Percentiles rank a stretch among this genome's conserved stretches.
These are phyloP conservation scores for Cercospora sp. DNA, from an alignment of 2,329 filamentous ascomycete species.

Conservation along the genomic window DNA sequence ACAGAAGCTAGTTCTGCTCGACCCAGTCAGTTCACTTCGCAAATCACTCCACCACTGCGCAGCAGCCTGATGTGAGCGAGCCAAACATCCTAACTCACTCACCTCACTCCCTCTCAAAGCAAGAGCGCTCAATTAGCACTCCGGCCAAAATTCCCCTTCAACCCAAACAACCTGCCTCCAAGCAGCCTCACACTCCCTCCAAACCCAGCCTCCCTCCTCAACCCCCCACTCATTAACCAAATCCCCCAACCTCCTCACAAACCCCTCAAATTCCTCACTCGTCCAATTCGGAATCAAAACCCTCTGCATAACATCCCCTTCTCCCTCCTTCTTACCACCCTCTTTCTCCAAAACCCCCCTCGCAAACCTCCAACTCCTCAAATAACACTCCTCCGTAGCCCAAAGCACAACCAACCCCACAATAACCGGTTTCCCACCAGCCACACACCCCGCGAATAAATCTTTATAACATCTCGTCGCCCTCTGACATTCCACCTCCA, in stretches of 20 bases:
- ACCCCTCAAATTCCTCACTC: constrained; percentile 49
- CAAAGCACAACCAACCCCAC: constrained; percentile 71
- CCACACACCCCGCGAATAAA: constrained; percentile 59
- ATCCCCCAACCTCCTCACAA: constrained; percentile 48
- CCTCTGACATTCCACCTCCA: constrained; percentile 20
- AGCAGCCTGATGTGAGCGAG: too few species aligned
- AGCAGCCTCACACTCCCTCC: constrained; percentile 51
- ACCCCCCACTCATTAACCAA: constrained; percentile 45
- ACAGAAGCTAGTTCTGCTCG: too few species aligned
- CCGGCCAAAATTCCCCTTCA: constrained; percentile 52
- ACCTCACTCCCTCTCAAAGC: too few species aligned
- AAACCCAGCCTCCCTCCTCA: constrained; percentile 47
- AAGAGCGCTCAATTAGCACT: constrained; percentile 17
- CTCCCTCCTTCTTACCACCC: constrained; percentile 18
- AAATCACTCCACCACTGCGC: too few species aligned
- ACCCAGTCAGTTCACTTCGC: too few species aligned
- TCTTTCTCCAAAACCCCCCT: constrained; percentile 29
- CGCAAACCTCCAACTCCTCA: constrained; percentile 49
- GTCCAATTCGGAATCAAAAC: constrained; percentile 55
- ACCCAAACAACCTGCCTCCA: constrained; percentile 52
- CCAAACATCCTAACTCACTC: too few species aligned
- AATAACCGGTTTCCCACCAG: constrained; percentile 54
- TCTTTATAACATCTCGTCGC: constrained; percentile 52
- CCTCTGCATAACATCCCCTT: constrained; percentile 50
- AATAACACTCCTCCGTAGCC: constrained; percentile 66